A percentile compares a stretch with the other conserved stretches of the same genome.
These are phyloP conservation scores for Kregervanrija pseudodelftensis DNA, from an alignment of 805 yeast genomes.

Conservation along the genomic window DNA sequence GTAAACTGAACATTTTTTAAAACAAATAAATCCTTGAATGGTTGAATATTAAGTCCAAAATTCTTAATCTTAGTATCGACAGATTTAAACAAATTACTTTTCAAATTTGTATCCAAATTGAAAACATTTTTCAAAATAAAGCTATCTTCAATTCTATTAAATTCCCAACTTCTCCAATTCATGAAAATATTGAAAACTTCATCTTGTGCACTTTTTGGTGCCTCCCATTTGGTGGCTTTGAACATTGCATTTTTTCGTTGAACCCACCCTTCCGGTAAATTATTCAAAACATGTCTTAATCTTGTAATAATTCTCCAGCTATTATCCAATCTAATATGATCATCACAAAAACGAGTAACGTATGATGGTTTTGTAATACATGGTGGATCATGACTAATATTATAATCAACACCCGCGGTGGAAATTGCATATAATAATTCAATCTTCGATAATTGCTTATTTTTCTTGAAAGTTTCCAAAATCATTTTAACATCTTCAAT, in stretches of 20 bases:
- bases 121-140: conserved; percentile 49
- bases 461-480: conserved; percentile 7
- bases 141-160: conserved; percentile 50
- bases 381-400: conserved; percentile 76
- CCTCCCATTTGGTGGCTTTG: conserved; percentile 29
- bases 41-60: conserved; percentile 15
- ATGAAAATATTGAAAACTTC: conserved; percentile 55
- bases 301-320: conserved; percentile 85
- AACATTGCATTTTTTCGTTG: conserved; percentile 26
- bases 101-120: conserved; percentile 16
- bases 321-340: conserved; percentile 72
- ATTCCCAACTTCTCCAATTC: conserved; percentile 92
- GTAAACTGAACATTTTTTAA: conserved; percentile 11
- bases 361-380: conserved; percentile 87
- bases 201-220: conserved; percentile 46
- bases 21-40: conserved; percentile 15
- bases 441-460: conserved; percentile 19
- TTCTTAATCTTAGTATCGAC: conserved; percentile 8
- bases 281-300: conserved; percentile 62
- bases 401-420: conserved; percentile 31
- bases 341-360: conserved; percentile 59
- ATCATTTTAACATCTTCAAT: conserved; percentile 5
- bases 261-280: conserved; percentile 51
- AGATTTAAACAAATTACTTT: conserved; percentile 2
- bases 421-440: conserved; percentile 37